Conservation (phyloP, 805 yeast genomes). For the Candida ipomoeae region DNA sequence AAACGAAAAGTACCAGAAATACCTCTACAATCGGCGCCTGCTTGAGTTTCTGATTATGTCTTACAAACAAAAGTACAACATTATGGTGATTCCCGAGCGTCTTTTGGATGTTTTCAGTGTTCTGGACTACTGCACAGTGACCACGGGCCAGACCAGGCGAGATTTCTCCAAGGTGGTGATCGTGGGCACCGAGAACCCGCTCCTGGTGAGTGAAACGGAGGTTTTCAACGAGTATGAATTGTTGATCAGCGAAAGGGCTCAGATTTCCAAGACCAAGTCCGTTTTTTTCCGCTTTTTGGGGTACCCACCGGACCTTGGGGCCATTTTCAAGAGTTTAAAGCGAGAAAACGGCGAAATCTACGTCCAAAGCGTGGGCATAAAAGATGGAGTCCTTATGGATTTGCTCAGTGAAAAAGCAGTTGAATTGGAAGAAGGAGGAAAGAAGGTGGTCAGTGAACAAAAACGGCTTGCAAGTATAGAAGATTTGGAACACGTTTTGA, state of each 20-base stretch:
- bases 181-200: neutral
- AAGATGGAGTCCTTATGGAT: neutral
- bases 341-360: neutral
- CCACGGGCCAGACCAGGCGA: neutral
- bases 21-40: constrained; percentile 35
- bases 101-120: neutral
- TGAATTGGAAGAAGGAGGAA: neutral
- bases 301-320: neutral
- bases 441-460: neutral
- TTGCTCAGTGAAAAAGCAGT: neutral
- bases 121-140: neutral
- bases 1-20: constrained; percentile 24
- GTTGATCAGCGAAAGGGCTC: neutral
- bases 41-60: constrained; percentile 48
- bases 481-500: neutral
- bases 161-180: neutral
- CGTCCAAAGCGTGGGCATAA: neutral
- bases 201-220: neutral
- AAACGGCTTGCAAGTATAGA: neutral
- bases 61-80: neutral
- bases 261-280: neutral
- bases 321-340: neutral
- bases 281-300: constrained; percentile 1
- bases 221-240: neutral
- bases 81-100: constrained; percentile 2